Evolutionary conservation across 805 yeast genomes (phyloP), one percentile per base, ranked within the genome.

Genomic region (Starmerella riodocensis): DNA sequence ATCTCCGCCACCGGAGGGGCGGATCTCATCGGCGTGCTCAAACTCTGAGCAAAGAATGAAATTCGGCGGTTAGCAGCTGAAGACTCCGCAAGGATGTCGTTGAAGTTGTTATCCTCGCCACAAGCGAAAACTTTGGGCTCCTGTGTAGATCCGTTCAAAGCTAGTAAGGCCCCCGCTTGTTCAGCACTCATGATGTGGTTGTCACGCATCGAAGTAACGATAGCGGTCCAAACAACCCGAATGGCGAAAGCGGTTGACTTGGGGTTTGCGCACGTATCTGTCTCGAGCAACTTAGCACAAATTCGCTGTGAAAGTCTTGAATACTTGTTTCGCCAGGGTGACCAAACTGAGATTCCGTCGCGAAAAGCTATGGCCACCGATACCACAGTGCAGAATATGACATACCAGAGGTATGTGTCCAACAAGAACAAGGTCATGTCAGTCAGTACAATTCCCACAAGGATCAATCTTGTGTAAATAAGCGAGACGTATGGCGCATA

Each of bases 21-120:
- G 32, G 76, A 84, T 0, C 83, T 79, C 64, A 84, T 78, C 1
- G 94, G 88, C 0, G 93, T 81, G 0, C 93, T 76, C 31, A 84
- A 62, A 0, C 94, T 82, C 53, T 84, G 94, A 0, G 95, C 94
- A 65, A 84, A 84, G 54, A 81, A 84, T 0, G 93, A 79, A 1
- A 84, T 71, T 47, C 95, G 67, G 51, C 94, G 64, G 53, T 76
- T 77, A 0, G 94, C 93, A 54, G 81, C 94, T 1, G 41, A 31
- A 1, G 27, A 12, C 1, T 84, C 72, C 36, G 74, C 72, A 1
- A 70, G 68, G 4, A 73, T 67, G 47, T 67, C 73, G 48, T 73
- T 66, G 7, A 29, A 26, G 5, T 29, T 36, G 1, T 44, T 41
- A 51, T 83, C 94, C 53, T 84, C 94, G 50, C 78, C 91, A 0